Conservation (phyloP, 164 flowering plant genomes). For the Stephania yunnanensis region DNA sequence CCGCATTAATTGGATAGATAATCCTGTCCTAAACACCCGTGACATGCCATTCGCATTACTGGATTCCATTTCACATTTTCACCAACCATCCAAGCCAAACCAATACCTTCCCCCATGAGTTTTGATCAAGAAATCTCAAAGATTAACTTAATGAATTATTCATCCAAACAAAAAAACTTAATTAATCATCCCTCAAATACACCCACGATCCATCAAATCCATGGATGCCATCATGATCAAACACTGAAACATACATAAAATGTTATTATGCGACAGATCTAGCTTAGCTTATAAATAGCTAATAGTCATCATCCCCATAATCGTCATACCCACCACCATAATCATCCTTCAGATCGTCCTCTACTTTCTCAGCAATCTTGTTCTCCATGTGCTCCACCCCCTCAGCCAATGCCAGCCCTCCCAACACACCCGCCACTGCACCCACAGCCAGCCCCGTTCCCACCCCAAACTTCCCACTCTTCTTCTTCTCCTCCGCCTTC, state of each 20-base stretch:
- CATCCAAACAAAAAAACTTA: no score
- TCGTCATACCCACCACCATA: conserved; percentile 16
- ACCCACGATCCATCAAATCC: background rate
- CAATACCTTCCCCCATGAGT: no score
- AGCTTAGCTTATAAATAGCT: background rate
- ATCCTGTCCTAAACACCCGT: no score
- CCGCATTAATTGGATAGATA: no score
- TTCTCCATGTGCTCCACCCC: conserved; percentile 62
- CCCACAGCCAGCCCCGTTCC: conserved; percentile 92
- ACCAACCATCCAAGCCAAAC: no score
- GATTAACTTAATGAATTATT: no score
- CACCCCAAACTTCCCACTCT: conserved; percentile 45
- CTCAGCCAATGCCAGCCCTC: conserved; percentile 70
- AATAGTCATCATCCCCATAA: conserved; percentile 3
- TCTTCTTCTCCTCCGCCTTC: conserved; percentile 28
- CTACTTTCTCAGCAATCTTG: conserved; percentile 53
- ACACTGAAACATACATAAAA: background rate
- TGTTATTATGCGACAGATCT: background rate
- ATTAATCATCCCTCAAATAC: background rate
- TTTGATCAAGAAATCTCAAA: no score
- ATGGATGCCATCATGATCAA: background rate
- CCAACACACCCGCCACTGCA: conserved; percentile 71
- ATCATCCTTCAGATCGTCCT: conserved; percentile 58
- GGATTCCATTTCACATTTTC: no score
- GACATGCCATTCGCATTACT: no score